A percentile compares a stretch with the other conserved stretches of the same genome.
These are phyloP conservation scores for Prunus yedoensis DNA, from an alignment of 331 rosid genomes.

Conservation along the genomic window DNA sequence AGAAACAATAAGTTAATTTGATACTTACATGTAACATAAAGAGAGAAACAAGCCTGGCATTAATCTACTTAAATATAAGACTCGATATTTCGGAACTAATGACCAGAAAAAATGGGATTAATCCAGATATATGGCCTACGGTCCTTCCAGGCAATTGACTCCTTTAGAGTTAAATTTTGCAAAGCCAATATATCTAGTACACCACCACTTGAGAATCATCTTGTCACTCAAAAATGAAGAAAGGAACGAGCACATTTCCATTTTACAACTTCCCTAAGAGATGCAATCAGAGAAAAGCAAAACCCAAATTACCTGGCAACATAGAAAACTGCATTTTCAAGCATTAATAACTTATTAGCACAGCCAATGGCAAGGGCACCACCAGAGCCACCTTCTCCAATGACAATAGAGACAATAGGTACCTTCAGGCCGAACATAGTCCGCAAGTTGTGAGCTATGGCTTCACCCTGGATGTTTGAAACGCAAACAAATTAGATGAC, in stretches of 20 bases:
- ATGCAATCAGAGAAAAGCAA: conserved; percentile 17
- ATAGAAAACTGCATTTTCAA: conserved; percentile 95
- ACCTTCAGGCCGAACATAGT: conserved; percentile 94
- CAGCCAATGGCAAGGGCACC: conserved; percentile 99
- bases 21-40: conserved; percentile 8
- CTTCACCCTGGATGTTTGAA: conserved; percentile 82
- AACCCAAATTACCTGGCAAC: conserved; percentile 85
- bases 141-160: conserved; percentile 5
- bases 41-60: not conserved
- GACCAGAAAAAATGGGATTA: not conserved
- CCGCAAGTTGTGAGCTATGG: conserved; percentile 90
- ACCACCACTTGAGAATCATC: conserved; percentile 24
- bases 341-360: conserved; percentile 91
- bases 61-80: conserved; percentile 9
- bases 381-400: conserved; percentile 99
- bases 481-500: conserved; percentile 28
- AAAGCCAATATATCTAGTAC: conserved; percentile 10
- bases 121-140: conserved; percentile 7
- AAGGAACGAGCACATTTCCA: not conserved
- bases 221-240: conserved; percentile 10
- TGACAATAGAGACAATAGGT: conserved; percentile 81
- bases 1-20: conserved; percentile 29
- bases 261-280: conserved; percentile 16
- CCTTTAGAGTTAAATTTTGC: conserved; percentile 5
- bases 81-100: conserved; percentile 9